Conservation (phyloP, 768 basidiomycete species). For the Sarcodon aspratus region DNA sequence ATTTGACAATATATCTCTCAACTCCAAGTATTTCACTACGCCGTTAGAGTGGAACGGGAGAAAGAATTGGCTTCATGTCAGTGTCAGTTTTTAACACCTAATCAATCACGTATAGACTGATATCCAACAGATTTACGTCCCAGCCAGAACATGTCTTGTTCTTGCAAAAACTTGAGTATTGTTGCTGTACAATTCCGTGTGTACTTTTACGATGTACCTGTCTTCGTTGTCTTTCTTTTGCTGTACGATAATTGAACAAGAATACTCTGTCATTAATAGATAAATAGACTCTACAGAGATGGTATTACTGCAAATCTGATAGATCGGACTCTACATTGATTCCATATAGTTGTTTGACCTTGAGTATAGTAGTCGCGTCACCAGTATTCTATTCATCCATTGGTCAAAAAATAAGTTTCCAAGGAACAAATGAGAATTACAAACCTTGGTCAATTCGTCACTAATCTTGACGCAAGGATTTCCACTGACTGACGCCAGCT, state of each 20-base stretch:
- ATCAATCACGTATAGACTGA: neutral
- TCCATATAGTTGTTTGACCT: neutral
- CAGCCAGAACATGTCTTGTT: slow-evolving; percentile 54
- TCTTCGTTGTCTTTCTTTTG: neutral
- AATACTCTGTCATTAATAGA: too few relatives aligned
- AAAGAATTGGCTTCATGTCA: slow-evolving; percentile 81
- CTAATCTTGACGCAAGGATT: slow-evolving; percentile 86
- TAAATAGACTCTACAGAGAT: too few relatives aligned
- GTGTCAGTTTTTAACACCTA: slow-evolving; percentile 8
- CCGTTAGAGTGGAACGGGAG: slow-evolving; percentile 88
- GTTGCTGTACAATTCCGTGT: neutral
- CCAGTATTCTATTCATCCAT: neutral
- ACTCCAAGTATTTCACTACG: slow-evolving; percentile 65
- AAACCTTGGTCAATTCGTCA: slow-evolving; percentile 79
- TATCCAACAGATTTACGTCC: slow-evolving; percentile 51
- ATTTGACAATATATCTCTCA: slow-evolving; percentile 65
- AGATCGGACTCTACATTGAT: neutral
- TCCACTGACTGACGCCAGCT: slow-evolving; percentile 64
- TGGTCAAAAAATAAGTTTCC: neutral
- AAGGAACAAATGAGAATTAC: neutral
- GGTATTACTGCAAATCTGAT: too few relatives aligned
- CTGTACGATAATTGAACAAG: neutral
- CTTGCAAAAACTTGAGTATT: slow-evolving; percentile 31
- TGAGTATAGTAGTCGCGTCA: neutral
- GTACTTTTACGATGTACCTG: neutral